Evolutionary conservation across 2,329 filamentous ascomycete genomes (phyloP).

Genomic region (Penicillium palitans): DNA sequence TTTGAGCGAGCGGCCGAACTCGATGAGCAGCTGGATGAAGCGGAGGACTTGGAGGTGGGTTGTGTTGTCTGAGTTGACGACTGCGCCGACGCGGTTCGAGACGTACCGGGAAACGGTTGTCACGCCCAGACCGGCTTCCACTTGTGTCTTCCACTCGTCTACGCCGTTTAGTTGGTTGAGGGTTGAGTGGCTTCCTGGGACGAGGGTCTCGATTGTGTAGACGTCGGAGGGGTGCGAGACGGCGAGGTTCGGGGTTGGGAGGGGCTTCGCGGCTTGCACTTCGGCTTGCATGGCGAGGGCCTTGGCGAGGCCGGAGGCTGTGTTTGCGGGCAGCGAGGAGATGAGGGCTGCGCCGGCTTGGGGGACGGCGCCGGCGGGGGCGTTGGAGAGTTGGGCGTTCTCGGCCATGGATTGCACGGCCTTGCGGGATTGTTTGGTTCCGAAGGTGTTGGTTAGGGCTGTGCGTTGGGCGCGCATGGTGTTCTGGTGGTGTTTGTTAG

Average conservation of each 20-base stretch:
- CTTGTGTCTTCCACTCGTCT: constrained; percentile 45
- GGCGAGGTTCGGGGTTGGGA: constrained; percentile 45
- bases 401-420: constrained; percentile 49
- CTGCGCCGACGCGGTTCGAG: constrained; percentile 42
- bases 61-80: constrained; percentile 41
- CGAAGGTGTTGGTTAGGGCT: constrained; percentile 51
- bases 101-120: constrained; percentile 47
- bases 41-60: constrained; percentile 48
- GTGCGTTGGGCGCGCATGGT: constrained; percentile 42
- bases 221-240: constrained; percentile 48
- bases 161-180: constrained; percentile 45
- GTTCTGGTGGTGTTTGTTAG: constrained; percentile 29
- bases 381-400: constrained; percentile 49
- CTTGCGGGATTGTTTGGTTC: constrained; percentile 53
- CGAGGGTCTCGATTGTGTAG: constrained; percentile 46
- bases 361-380: constrained; percentile 36
- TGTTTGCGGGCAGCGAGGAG: constrained; percentile 42
- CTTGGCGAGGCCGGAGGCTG: constrained; percentile 35
- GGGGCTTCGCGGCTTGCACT: constrained; percentile 49
- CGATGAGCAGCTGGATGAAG: constrained; percentile 47
- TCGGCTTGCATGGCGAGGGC: constrained; percentile 40
- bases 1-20: constrained; percentile 42
- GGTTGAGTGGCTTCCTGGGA: constrained; percentile 44
- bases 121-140: constrained; percentile 38
- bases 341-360: constrained; percentile 47